Conservation (phyloP, 345 rosid species). For the Rubroshorea leprosula region DNA sequence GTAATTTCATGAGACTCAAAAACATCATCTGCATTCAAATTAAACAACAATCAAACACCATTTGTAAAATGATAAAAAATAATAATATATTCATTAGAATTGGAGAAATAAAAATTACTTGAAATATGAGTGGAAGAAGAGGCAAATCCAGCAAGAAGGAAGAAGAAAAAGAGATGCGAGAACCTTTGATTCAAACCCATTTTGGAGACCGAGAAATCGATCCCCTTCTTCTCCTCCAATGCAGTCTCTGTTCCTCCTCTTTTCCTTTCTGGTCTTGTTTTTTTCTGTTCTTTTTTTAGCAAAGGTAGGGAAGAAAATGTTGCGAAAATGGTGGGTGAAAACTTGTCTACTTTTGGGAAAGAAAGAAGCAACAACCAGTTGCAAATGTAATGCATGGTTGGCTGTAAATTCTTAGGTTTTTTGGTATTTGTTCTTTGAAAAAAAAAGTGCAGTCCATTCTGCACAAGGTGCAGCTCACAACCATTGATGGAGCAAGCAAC, state of each 20-base stretch:
- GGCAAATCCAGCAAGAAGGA: slow-evolving; percentile 26
- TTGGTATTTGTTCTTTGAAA: not conserved
- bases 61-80: not conserved
- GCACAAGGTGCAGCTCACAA: too few species aligned
- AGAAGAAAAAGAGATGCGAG: slow-evolving; percentile 18
- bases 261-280: not conserved
- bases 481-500: too few species aligned
- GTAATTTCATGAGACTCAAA: slow-evolving; percentile 28
- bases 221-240: slow-evolving; percentile 14
- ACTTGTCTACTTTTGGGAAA: not conserved
- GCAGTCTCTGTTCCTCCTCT: slow-evolving; percentile 7
- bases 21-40: slow-evolving; percentile 40
- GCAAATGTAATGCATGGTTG: not conserved
- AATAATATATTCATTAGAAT: not conserved
- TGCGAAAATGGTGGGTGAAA: slow-evolving; percentile 24
- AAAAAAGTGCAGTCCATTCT: too few species aligned
- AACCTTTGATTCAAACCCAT: slow-evolving; percentile 30
- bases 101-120: slow-evolving; percentile 23
- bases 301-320: slow-evolving; percentile 21
- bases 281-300: slow-evolving; percentile 5
- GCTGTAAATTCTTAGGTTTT: not conserved
- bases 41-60: not conserved
- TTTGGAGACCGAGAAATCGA: slow-evolving; percentile 20
- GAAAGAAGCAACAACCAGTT: slow-evolving; percentile 8
- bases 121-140: slow-evolving; percentile 33